Conservation (phyloP, 305 asterid genomes). For the Fraxinus latifolia region DNA sequence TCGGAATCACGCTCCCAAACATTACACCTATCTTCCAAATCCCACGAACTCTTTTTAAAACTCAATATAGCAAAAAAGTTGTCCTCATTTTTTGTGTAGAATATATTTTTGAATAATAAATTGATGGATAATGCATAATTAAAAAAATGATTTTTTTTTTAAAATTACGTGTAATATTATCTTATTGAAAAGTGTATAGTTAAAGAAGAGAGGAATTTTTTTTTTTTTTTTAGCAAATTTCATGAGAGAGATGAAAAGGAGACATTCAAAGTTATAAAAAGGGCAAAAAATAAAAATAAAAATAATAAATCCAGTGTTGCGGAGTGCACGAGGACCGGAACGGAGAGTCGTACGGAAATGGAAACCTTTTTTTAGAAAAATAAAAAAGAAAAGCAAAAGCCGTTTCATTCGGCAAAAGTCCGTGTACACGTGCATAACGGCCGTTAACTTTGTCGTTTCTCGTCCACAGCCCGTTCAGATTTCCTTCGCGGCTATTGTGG, state of each 20-base stretch:
- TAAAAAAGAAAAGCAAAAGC: neutral
- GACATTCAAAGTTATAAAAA: neutral
- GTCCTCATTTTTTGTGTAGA: no score
- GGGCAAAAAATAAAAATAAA: neutral
- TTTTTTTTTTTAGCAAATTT: neutral
- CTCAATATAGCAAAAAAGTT: neutral
- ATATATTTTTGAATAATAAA: no score
- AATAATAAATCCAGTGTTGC: neutral
- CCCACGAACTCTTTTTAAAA: no score
- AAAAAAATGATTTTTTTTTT: no score
- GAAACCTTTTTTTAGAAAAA: neutral
- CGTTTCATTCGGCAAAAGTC: neutral
- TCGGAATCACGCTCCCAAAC: no score
- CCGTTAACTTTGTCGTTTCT: neutral
- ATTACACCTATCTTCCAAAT: no score
- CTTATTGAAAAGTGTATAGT: no score
- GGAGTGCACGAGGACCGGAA: neutral
- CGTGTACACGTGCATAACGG: neutral
- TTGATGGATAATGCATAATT: no score
- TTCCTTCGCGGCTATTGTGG: neutral
- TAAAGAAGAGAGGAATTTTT: no score
- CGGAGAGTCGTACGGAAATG: neutral
- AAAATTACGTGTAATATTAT: no score
- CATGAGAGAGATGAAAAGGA: neutral
- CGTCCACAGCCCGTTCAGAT: neutral